Evolutionary conservation across 2,329 filamentous ascomycete genomes (phyloP).

Genomic region (Talaromyces pinophilus): DNA sequence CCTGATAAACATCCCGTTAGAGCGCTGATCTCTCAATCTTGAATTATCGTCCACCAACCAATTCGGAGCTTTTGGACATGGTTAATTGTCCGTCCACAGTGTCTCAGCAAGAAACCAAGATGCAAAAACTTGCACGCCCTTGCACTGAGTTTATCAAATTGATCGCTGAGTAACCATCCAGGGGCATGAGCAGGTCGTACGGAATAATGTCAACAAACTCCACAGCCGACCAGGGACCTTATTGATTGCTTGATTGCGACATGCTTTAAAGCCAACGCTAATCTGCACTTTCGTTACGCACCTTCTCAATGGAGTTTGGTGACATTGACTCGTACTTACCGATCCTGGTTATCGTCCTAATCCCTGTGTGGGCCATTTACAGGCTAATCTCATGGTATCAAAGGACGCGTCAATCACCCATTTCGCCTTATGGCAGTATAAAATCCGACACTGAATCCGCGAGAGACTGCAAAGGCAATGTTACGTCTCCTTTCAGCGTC

Average conservation of each 20-base stretch:
- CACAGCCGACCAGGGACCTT: background rate
- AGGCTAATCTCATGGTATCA: background rate
- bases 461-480: background rate
- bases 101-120: background rate
- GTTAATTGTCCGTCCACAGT: background rate
- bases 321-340: background rate
- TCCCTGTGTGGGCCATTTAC: slow-evolving; percentile 12
- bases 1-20: background rate
- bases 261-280: background rate
- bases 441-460: background rate
- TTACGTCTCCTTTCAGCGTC: background rate
- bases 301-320: slow-evolving; percentile 22
- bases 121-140: background rate
- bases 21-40: slow-evolving; percentile 2
- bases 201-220: background rate
- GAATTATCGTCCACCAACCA: slow-evolving; percentile 1
- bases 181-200: background rate
- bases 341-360: slow-evolving; percentile 5
- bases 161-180: background rate
- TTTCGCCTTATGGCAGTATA: slow-evolving; percentile 10
- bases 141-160: background rate
- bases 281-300: background rate
- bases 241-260: background rate
- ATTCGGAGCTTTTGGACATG: background rate
- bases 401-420: slow-evolving; percentile 11